Base-by-base conservation (phyloP, 2,329 filamentous ascomycete species). In the Sclerotiophoma versabilis region DNA sequence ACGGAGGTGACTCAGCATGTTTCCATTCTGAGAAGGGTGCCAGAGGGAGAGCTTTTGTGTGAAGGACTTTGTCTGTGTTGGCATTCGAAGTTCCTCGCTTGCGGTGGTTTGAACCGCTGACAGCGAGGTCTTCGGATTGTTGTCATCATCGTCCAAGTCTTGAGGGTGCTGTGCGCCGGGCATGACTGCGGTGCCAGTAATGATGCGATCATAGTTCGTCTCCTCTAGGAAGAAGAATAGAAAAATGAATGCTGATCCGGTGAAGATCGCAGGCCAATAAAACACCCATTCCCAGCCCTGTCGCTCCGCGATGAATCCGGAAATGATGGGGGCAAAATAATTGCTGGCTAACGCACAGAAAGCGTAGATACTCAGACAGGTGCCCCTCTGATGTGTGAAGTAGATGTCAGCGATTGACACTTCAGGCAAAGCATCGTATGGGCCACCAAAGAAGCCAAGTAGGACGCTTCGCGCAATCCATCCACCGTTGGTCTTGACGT, bases 221-320 rank as follows among this genome's bases (percentile, higher is more conserved):
- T 87, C 84, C 67, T 87, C 84, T 76, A 85, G 80, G 66, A 82
- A 80, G 62, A 87, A 82, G 72, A 84, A 85, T 1, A 82, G 70
- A 58, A 84, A 77, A 15, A 86, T 62, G 30, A 82, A 80, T 9
- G 72, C 76, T 1, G 80, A 69, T 0, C 71, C 82, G 3, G 74
- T 68, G 58, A 86, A 78, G 23, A 87, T 85, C 4, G 83, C 81
- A 27, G 79, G 80, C 75, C 82, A 84, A 60, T 81, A 79, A 51
- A 71, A 65, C 2, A 74, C 70, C 72, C 72, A 74, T 41, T 66
- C 51, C 71, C 71, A 76, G 7, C 71, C 71, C 49, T 72, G 66
- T 2, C 64, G 59, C 37, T 76, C 73, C 5, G 68, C 64, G 39
- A 76, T 75, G 46, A 73, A 76, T 2, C 74, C 73, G 22, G 60